Evolutionary conservation across 2,329 filamentous ascomycete genomes (phyloP).

Genomic region (Clonostachys byssicola): DNA sequence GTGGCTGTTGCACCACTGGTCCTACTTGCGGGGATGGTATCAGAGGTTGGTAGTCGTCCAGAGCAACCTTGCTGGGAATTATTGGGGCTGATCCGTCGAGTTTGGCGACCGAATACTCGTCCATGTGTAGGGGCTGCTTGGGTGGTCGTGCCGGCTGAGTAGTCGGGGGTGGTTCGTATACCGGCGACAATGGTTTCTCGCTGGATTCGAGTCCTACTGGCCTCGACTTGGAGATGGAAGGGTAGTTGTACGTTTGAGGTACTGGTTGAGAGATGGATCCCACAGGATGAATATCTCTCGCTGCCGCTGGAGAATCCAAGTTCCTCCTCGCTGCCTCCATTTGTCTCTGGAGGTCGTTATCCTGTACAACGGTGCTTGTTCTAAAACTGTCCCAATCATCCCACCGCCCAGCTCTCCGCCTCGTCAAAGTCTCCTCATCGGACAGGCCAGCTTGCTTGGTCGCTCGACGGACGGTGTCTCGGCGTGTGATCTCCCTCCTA

Average conservation of each 20-base stretch:
- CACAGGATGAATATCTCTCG: not conserved
- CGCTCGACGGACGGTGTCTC: slow-evolving; percentile 57
- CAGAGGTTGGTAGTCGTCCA: slow-evolving; percentile 10
- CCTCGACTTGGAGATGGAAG: slow-evolving; percentile 47
- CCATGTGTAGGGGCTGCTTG: slow-evolving; percentile 12
- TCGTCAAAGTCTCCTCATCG: slow-evolving; percentile 51
- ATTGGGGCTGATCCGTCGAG: slow-evolving; percentile 8
- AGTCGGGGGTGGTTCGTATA: slow-evolving; percentile 3
- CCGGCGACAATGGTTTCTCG: slow-evolving; percentile 5
- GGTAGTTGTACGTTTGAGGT: slow-evolving; percentile 44
- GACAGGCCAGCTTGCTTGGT: slow-evolving; percentile 53
- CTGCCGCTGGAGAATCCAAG: slow-evolving; percentile 30
- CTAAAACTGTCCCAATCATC: slow-evolving; percentile 34
- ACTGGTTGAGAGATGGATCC: not conserved
- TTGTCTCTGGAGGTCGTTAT: slow-evolving; percentile 40
- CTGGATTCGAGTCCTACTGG: slow-evolving; percentile 37
- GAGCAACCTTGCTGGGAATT: slow-evolving; percentile 20
- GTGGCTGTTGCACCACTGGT: slow-evolving; percentile 1
- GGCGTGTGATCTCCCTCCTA: slow-evolving; percentile 64
- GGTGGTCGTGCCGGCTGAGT: slow-evolving; percentile 27
- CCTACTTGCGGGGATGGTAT: not conserved
- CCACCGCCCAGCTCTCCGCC: slow-evolving; percentile 41
- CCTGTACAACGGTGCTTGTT: slow-evolving; percentile 7
- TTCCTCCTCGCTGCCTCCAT: slow-evolving; percentile 48
- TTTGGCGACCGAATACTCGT: slow-evolving; percentile 6